Evolutionary conservation across 2,329 filamentous ascomycete species (phyloP), one percentile per base, ranked within the genome.

Genomic region (Xylaria polymorpha): DNA sequence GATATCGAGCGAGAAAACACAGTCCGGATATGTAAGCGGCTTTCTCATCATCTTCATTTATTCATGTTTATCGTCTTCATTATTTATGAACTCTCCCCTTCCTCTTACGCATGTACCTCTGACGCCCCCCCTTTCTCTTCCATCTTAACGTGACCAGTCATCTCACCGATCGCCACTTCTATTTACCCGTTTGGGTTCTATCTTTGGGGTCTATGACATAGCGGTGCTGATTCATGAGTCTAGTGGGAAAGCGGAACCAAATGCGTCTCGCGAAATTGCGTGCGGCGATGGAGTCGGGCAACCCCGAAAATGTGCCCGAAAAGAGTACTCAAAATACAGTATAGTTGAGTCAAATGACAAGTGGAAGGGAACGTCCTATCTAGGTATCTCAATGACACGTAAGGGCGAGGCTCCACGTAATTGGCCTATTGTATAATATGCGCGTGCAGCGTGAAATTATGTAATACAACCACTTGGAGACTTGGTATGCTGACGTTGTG

Each of bases 241-340:
- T 93, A 57, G 76, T 94, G 73, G 87, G 88, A 10, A 91, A 88
- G 84, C 83, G 92, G 77, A 94, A 94, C 77, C 85, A 90, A 81
- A 73, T 85, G 75, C 82, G 92, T 15, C 77, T 91, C 72, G 87
- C 85, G 48, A 70, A 77, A 61, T 74, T 80, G 59, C 74, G 71
- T n/a, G 71, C 69, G 56, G 69, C 57, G 51, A 48, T 53, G 55
- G 46, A 44, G 22, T 66, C 64, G 57, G 55, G 41, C 12, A 71
- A 63, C 61, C 59, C 66, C 35, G 56, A 46, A 35, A 44, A 10
- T 35, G 56, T 18, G 14, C 46, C 56, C 10, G 32, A 48, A 29
- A 39, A 67, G 25, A 59, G 14, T 0, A 37, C 29, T 29, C 25
- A 29, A 29, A 29, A 18, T 39, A 29, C 5, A 61, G 53, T 7